phyloP scores from a whole-genome alignment of 306 rosid genomes.

The Prunus mira region DNA sequence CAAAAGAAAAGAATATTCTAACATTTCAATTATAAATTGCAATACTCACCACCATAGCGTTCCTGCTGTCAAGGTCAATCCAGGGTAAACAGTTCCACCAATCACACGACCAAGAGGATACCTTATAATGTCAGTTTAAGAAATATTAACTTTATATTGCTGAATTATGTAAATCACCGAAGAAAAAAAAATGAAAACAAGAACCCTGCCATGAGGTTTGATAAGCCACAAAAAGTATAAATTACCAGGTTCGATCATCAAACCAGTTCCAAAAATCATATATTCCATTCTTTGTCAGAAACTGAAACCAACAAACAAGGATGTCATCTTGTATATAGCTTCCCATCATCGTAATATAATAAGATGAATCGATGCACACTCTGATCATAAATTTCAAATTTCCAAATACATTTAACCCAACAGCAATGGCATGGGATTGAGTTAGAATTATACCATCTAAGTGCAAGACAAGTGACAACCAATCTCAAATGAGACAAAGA shows the following conservation, averaged over 20 bases:
- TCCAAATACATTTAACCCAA: constrained; percentile 6
- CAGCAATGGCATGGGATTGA: neutral
- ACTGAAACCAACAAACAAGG: constrained; percentile 63
- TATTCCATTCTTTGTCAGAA: constrained; percentile 87
- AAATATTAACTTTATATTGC: constrained; percentile 13
- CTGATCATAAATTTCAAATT: neutral
- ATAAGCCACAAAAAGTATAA: constrained; percentile 1
- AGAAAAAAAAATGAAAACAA: neutral
- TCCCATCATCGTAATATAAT: constrained; percentile 14
- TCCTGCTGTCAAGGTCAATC: constrained; percentile 96
- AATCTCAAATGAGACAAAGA: constrained; percentile 16
- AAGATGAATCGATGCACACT: neutral
- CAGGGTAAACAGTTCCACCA: constrained; percentile 98
- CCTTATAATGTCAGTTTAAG: constrained; percentile 44
- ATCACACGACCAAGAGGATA: constrained; percentile 99
- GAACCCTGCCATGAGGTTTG: constrained; percentile 2
- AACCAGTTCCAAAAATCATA: constrained; percentile 99
- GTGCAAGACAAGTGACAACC: constrained; percentile 1
- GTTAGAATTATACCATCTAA: neutral
- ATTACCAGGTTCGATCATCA: constrained; percentile 96
- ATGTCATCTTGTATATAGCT: constrained; percentile 23
- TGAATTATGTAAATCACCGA: neutral
- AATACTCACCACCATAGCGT: constrained; percentile 77
- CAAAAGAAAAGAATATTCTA: neutral
- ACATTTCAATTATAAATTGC: constrained; percentile 10